These are phyloP conservation scores for Ramichloridium luteum DNA, from an alignment of 2,329 filamentous ascomycete species.

Conservation along the genomic window DNA sequence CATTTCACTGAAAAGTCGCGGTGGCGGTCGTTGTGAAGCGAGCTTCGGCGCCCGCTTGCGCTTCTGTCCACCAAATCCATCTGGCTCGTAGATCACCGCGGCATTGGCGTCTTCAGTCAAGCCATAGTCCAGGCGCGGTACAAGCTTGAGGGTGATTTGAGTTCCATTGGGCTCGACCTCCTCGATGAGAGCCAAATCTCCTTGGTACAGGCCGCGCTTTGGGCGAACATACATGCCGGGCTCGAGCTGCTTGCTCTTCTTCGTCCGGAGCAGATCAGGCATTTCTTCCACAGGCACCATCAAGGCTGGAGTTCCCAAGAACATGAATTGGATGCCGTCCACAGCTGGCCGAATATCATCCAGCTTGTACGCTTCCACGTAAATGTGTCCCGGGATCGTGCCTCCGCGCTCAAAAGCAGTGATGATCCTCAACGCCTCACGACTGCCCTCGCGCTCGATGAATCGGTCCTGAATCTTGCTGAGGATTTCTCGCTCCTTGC, in stretches of 20 bases:
- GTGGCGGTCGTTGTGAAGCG: constrained; percentile 59
- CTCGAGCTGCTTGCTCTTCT: constrained; percentile 72
- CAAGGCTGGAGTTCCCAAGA: constrained; percentile 73
- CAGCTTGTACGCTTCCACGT: constrained; percentile 80
- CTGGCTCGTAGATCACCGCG: constrained; percentile 20
- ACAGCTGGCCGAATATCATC: constrained; percentile 74
- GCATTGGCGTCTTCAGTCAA: constrained; percentile 61
- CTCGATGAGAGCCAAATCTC: constrained; percentile 82
- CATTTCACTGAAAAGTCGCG: constrained; percentile 80
- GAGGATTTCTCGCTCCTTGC: constrained; percentile 87
- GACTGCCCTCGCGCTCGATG: constrained; percentile 64
- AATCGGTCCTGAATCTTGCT: constrained; percentile 80
- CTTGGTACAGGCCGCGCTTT: constrained; percentile 66
- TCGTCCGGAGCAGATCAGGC: constrained; percentile 84
- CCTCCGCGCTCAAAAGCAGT: constrained; percentile 83
- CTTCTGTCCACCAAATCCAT: constrained; percentile 42
- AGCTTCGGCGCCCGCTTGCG: constrained; percentile 51
- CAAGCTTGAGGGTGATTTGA: constrained; percentile 73
- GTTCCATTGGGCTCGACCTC: constrained; percentile 89
- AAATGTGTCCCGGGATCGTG: constrained; percentile 63
- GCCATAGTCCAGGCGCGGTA: constrained; percentile 86
- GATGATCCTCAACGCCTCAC: constrained; percentile 72
- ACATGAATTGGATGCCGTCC: constrained; percentile 78
- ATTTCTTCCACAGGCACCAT: constrained; percentile 94
- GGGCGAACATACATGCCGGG: constrained; percentile 79